Evolutionary conservation across 352 stramenopile species (phyloP).

Genomic region (Globisporangium spinosum): DNA sequence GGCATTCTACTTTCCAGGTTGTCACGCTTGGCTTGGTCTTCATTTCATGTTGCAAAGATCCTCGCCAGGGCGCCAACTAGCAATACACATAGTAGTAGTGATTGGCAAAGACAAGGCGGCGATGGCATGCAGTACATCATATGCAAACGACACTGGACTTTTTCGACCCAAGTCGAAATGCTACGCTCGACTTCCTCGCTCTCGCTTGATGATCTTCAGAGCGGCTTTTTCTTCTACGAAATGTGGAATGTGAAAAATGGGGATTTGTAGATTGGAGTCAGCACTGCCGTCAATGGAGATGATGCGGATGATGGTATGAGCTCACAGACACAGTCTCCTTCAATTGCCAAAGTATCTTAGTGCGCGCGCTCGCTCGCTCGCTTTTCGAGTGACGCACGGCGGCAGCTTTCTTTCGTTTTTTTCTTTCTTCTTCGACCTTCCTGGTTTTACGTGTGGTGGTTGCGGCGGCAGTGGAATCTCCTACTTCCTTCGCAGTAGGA

Average conservation of each 20-base stretch:
- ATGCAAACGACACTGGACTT: background rate
- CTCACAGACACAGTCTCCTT: background rate
- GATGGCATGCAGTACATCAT: background rate
- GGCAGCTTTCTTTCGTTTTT: background rate
- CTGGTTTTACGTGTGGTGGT: background rate
- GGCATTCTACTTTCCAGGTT: background rate
- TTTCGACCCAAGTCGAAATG: background rate
- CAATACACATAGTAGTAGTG: background rate
- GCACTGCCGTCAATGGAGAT: background rate
- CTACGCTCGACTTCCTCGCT: background rate
- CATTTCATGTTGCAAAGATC: background rate
- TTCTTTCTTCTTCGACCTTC: background rate
- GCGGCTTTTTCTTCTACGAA: background rate
- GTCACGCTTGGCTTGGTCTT: background rate
- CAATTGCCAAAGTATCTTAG: background rate
- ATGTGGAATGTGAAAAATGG: background rate
- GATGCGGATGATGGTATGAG: background rate
- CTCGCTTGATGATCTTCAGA: background rate
- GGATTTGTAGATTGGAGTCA: background rate
- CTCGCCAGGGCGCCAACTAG: background rate
- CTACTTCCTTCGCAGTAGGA: background rate
- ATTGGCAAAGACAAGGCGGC: background rate
- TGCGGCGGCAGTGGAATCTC: no score
- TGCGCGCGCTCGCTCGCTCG: background rate
- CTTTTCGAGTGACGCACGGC: background rate